Conservation (phyloP, 73 alveolate genomes). For the Tetrahymena malaccensis region DNA sequence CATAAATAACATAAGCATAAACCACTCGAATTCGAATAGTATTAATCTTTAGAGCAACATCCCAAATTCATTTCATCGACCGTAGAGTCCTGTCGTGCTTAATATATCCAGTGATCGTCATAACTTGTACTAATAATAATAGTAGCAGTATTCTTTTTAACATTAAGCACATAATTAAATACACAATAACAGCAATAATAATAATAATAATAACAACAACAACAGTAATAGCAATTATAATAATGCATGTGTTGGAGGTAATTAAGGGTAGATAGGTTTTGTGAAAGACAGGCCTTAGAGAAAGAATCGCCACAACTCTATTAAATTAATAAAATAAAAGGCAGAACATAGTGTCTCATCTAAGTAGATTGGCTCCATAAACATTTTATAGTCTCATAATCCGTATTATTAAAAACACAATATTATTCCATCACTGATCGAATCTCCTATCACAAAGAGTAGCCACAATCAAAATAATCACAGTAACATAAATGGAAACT, state of each 20-base stretch:
- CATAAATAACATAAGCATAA: not conserved
- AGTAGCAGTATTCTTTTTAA: not conserved
- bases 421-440: not conserved
- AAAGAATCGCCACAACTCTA: not conserved
- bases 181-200: not conserved
- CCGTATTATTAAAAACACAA: not conserved
- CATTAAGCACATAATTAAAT: not conserved
- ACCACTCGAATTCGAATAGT: not conserved
- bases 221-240: not conserved
- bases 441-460: not conserved
- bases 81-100: not conserved
- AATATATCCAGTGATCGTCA: not conserved
- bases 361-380: not conserved
- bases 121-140: not conserved
- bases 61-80: not conserved
- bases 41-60: not conserved
- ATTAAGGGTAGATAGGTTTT: not conserved
- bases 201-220: not conserved
- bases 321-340: not conserved
- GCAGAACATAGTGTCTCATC: not conserved
- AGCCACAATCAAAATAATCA: not conserved
- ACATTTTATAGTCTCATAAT: not conserved
- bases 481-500: not conserved
- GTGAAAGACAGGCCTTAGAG: not conserved
- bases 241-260: not conserved